A percentile compares a stretch with the other conserved stretches of the same genome.
These are phyloP conservation scores for Sisymbrium irio DNA, from an alignment of 345 rosid species.

Conservation along the genomic window DNA sequence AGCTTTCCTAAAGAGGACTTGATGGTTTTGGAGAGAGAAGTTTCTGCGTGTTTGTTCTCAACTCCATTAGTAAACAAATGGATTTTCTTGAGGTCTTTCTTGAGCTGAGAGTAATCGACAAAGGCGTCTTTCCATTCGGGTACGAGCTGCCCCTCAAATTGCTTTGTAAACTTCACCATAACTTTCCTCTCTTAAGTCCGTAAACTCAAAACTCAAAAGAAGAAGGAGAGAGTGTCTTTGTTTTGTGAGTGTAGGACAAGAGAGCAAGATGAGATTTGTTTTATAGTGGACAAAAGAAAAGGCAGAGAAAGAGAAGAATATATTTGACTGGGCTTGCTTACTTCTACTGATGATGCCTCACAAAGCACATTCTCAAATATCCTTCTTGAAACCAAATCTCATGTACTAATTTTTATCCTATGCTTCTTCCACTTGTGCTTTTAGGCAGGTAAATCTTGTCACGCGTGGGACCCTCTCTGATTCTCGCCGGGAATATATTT, in stretches of 20 bases:
- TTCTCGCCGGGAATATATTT: constrained; percentile 17
- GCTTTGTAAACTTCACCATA: constrained; percentile 91
- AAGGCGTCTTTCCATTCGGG: constrained; percentile 99
- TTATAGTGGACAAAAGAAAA: constrained; percentile 42
- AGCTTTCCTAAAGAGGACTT: constrained; percentile 48
- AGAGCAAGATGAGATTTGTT: constrained; percentile 40
- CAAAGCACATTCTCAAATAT: constrained; percentile 64
- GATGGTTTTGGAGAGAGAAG: constrained; percentile 35
- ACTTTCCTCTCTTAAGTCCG: constrained; percentile 13
- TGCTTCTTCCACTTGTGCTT: constrained; percentile 63
- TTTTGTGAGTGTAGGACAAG: constrained; percentile 42
- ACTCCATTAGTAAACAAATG: constrained; percentile 34
- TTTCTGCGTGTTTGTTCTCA: constrained; percentile 18
- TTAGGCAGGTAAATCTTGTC: constrained; percentile 18
- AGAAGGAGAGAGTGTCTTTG: constrained; percentile 21
- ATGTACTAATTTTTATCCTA: constrained; percentile 37
- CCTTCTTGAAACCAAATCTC: constrained; percentile 34
- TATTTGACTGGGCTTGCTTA: constrained; percentile 37
- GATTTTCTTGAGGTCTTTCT: constrained; percentile 71
- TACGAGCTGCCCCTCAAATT: constrained; percentile 88
- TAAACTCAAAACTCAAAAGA: constrained; percentile 2
- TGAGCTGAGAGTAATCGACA: constrained; percentile 90
- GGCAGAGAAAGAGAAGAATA: constrained; percentile 32
- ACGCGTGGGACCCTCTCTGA: constrained; percentile 20
- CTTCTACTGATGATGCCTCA: constrained; percentile 35